These are phyloP conservation scores for Remersonia thermophila DNA, from an alignment of 2,329 filamentous ascomycete species.

Conservation along the genomic window DNA sequence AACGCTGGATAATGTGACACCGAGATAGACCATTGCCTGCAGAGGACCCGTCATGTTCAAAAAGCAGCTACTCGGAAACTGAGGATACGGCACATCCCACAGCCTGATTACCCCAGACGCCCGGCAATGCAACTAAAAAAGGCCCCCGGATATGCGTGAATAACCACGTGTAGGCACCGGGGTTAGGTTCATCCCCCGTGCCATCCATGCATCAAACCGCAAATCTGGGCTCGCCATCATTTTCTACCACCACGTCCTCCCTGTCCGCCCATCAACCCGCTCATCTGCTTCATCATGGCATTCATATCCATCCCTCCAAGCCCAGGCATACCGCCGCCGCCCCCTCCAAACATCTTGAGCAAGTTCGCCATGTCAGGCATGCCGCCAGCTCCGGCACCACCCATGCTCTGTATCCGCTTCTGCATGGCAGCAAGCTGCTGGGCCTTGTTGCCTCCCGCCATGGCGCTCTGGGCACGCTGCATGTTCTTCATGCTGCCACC, in stretches of 20 bases:
- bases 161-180: too few relatives aligned
- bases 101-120: too few relatives aligned
- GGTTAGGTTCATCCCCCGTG: too few relatives aligned
- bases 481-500: constrained; percentile 96
- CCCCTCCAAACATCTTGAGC: constrained; percentile 82
- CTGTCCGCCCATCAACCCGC: constrained; percentile 31
- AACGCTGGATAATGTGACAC: too few relatives aligned
- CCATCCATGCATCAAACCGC: too few relatives aligned
- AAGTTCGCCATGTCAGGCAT: constrained; percentile 78
- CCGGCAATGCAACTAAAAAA: too few relatives aligned
- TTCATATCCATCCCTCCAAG: constrained; percentile 67
- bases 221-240: too few relatives aligned
- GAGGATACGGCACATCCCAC: too few relatives aligned
- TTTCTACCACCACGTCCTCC: constrained; percentile 12
- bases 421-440: constrained; percentile 97
- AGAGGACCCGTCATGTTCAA: too few relatives aligned
- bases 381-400: constrained; percentile 53
- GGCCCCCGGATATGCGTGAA: too few relatives aligned
- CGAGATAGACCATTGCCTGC: too few relatives aligned
- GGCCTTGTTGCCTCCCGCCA: constrained; percentile 81
- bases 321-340: constrained; percentile 48
- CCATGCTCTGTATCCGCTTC: constrained; percentile 87
- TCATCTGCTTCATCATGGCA: constrained; percentile 66
- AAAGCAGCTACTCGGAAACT: too few relatives aligned
- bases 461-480: constrained; percentile 81